Evolutionary conservation across 805 yeast species (phyloP).

Genomic region (Metschnikowia noctiluminum): DNA sequence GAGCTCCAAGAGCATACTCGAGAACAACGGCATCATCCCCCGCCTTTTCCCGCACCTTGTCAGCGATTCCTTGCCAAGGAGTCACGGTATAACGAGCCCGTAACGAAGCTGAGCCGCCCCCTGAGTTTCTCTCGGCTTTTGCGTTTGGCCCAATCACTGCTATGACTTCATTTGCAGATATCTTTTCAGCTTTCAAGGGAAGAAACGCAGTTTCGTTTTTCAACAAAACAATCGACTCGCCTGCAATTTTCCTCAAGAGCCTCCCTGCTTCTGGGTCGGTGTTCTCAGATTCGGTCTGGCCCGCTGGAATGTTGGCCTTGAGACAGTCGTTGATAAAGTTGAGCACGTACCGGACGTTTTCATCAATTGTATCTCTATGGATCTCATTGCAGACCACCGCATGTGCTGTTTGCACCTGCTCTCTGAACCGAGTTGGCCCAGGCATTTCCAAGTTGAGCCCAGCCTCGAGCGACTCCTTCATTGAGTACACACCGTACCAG

Average conservation of each 20-base stretch:
- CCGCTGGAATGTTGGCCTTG: conserved; percentile 38
- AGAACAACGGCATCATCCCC: too few relatives aligned
- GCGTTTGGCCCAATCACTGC: conserved; percentile 64
- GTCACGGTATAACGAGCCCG: conserved; percentile 48
- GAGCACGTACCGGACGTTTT: conserved; percentile 47
- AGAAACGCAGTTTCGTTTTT: conserved; percentile 48
- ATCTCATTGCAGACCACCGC: conserved; percentile 42
- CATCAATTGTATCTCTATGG: conserved; percentile 40
- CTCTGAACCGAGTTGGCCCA: conserved; percentile 51
- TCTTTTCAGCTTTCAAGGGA: conserved; percentile 38
- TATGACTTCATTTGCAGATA: conserved; percentile 14
- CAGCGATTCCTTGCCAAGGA: conserved; percentile 46
- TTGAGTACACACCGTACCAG: conserved; percentile 59
- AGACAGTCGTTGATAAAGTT: conserved; percentile 44
- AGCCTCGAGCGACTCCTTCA: conserved; percentile 44
- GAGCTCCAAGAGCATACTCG: too few relatives aligned
- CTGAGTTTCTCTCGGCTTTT: conserved; percentile 45
- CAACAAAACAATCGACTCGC: conserved; percentile 54
- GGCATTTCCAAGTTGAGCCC: conserved; percentile 70
- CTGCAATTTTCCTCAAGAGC: conserved; percentile 13
- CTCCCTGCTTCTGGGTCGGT: conserved; percentile 13
- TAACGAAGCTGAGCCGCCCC: conserved; percentile 66
- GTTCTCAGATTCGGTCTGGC: conserved; percentile 27
- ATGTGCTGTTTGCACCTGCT: conserved; percentile 38
- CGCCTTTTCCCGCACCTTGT: too few relatives aligned